Conservation (phyloP, 2,329 filamentous ascomycete genomes). For the Aspergillus novoparasiticus region DNA sequence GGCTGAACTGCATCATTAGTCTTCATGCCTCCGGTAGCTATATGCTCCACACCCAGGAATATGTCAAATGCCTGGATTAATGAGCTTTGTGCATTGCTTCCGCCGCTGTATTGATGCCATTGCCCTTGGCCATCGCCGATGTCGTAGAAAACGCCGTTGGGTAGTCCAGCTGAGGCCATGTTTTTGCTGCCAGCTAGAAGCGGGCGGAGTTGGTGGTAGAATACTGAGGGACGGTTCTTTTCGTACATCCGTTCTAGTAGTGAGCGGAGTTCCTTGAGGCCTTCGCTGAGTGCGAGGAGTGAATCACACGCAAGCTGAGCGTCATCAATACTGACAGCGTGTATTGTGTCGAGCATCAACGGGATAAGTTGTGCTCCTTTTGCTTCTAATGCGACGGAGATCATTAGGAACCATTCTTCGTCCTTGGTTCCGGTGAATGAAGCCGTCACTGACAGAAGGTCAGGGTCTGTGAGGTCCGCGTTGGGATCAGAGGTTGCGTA, state of each 20-base stretch:
- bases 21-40: slow-evolving; percentile 39
- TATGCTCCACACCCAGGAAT: slow-evolving; percentile 54
- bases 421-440: slow-evolving; percentile 44
- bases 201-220: slow-evolving; percentile 56
- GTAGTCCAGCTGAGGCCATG: slow-evolving; percentile 54
- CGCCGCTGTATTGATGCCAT: slow-evolving; percentile 56
- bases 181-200: slow-evolving; percentile 57
- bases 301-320: slow-evolving; percentile 39
- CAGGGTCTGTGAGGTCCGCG: slow-evolving; percentile 39
- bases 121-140: slow-evolving; percentile 50
- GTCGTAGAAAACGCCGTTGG: slow-evolving; percentile 56
- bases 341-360: slow-evolving; percentile 46
- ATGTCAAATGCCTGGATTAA: slow-evolving; percentile 58
- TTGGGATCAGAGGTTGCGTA: slow-evolving; percentile 27
- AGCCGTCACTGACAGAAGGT: slow-evolving; percentile 36
- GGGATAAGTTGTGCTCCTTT: slow-evolving; percentile 42
- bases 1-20: slow-evolving; percentile 17
- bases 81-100: slow-evolving; percentile 59
- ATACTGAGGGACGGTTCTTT: slow-evolving; percentile 50
- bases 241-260: slow-evolving; percentile 56
- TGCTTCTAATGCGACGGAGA: slow-evolving; percentile 57
- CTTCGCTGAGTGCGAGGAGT: slow-evolving; percentile 44
- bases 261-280: slow-evolving; percentile 44
- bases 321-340: slow-evolving; percentile 46
- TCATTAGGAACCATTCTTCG: slow-evolving; percentile 53